Conservation (phyloP, 2,329 filamentous ascomycete species). For the Verticillium zaregamsianum region DNA sequence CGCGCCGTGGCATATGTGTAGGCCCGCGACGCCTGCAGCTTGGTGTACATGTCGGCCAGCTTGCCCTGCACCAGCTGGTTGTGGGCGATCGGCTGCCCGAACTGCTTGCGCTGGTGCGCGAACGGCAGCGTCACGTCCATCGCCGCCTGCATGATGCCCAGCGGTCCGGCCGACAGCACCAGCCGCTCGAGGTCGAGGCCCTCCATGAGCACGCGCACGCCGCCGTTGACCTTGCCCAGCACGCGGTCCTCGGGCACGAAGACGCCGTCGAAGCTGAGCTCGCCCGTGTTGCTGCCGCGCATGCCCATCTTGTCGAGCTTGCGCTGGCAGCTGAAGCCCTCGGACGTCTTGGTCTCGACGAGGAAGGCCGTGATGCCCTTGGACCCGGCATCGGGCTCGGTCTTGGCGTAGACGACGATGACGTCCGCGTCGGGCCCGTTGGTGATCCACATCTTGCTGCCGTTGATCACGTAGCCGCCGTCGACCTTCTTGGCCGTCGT, state of each 20-base stretch:
- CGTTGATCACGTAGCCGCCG: constrained; percentile 81
- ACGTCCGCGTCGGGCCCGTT: constrained; percentile 93
- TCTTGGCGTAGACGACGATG: constrained; percentile 97
- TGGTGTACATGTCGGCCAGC: constrained; percentile 96
- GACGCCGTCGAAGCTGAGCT: constrained; percentile 84
- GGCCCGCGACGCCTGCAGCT: constrained; percentile 74
- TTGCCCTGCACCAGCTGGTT: constrained; percentile 93
- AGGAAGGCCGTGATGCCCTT: constrained; percentile 96
- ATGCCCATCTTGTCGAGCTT: constrained; percentile 99
- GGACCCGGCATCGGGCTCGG: constrained; percentile 69
- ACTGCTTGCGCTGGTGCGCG: constrained; percentile 84
- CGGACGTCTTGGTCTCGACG: constrained; percentile 58
- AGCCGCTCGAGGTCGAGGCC: constrained; percentile 91
- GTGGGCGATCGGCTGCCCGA: constrained; percentile 78
- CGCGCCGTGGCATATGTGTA: constrained; percentile 85
- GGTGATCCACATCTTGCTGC: constrained; percentile 99
- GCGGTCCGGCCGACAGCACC: constrained; percentile 82
- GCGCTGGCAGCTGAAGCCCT: constrained; percentile 80
- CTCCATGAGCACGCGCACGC: constrained; percentile 91
- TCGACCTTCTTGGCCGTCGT: constrained; percentile 76
- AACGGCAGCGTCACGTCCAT: constrained; percentile 86
- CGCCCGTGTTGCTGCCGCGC: constrained; percentile 94
- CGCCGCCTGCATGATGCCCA: constrained; percentile 91
- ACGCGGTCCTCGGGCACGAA: constrained; percentile 83
- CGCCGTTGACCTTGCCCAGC: constrained; percentile 73